Evolutionary conservation across 2,329 filamentous ascomycete genomes (phyloP).

Genomic region (Microsporum audouinii): DNA sequence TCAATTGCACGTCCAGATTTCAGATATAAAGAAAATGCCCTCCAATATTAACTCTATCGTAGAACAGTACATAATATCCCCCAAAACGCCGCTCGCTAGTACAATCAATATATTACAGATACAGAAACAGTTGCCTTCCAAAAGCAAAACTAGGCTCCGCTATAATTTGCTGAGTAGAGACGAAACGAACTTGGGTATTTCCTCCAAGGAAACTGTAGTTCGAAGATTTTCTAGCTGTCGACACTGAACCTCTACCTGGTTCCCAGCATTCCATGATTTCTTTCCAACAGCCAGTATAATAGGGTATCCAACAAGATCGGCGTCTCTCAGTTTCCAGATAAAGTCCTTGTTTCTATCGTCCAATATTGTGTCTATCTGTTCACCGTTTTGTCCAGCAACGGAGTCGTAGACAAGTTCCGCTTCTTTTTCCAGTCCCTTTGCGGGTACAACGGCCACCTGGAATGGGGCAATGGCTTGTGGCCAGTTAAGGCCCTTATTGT

Average conservation of each 20-base stretch:
- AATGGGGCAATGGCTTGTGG: slow-evolving; percentile 77
- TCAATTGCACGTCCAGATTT: neutral
- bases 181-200: slow-evolving; percentile 39
- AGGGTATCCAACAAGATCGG: slow-evolving; percentile 80
- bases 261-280: slow-evolving; percentile 50
- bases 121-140: neutral
- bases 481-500: slow-evolving; percentile 72
- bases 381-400: slow-evolving; percentile 29
- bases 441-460: slow-evolving; percentile 56
- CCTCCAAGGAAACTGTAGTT: slow-evolving; percentile 44
- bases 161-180: slow-evolving; percentile 44
- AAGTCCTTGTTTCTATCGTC: slow-evolving; percentile 62
- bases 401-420: slow-evolving; percentile 53
- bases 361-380: slow-evolving; percentile 51
- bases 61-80: neutral
- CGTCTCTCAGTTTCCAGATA: slow-evolving; percentile 80
- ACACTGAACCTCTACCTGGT: slow-evolving; percentile 67
- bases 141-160: slow-evolving; percentile 7
- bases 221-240: slow-evolving; percentile 50
- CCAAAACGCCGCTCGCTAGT: neutral
- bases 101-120: neutral
- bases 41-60: neutral
- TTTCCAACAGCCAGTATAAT: slow-evolving; percentile 69
- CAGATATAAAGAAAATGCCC: neutral
- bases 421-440: slow-evolving; percentile 36